Percentiles rank a stretch among this genome's conserved stretches.
These are phyloP conservation scores for Rhodocollybia butyracea DNA, from an alignment of 768 basidiomycete genomes.

Conservation along the genomic window DNA sequence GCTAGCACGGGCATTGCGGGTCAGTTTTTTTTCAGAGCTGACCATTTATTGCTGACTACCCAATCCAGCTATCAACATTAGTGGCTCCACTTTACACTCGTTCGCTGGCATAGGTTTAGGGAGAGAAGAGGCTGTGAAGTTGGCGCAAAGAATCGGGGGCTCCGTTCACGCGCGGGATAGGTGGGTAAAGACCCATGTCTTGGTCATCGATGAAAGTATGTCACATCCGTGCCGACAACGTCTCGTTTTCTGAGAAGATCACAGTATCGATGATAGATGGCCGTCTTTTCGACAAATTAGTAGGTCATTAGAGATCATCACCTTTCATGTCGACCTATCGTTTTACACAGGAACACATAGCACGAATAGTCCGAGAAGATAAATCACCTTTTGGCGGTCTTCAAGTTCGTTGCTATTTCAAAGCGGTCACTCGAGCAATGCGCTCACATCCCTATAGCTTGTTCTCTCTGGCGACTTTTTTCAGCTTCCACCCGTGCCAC, in stretches of 20 bases:
- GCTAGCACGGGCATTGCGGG: conserved; percentile 62
- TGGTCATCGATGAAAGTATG: conserved; percentile 75
- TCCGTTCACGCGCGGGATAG: conserved; percentile 24
- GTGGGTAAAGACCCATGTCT: conserved; percentile 50
- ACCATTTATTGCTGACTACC: not conserved
- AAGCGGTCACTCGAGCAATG: not conserved
- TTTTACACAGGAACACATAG: conserved; percentile 40
- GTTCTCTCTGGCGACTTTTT: conserved; percentile 79
- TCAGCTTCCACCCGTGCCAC: conserved; percentile 71
- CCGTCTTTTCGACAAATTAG: conserved; percentile 66
- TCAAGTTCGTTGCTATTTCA: conserved; percentile 35
- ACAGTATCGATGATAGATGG: conserved; percentile 78
- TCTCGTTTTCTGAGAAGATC: not conserved
- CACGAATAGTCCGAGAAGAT: conserved; percentile 37
- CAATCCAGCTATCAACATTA: conserved; percentile 54
- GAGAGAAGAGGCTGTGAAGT: conserved; percentile 38
- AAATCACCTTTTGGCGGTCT: conserved; percentile 62
- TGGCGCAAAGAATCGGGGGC: conserved; percentile 33
- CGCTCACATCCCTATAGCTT: conserved; percentile 39
- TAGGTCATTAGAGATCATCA: too few relatives aligned
- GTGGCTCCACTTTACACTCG: conserved; percentile 65
- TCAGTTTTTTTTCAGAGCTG: not conserved
- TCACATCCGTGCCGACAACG: not conserved
- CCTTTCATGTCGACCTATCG: too few relatives aligned
- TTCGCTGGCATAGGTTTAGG: conserved; percentile 66